These are phyloP conservation scores for Porcisia deanei DNA, from an alignment of 208 protist species.

Conservation along the genomic window DNA sequence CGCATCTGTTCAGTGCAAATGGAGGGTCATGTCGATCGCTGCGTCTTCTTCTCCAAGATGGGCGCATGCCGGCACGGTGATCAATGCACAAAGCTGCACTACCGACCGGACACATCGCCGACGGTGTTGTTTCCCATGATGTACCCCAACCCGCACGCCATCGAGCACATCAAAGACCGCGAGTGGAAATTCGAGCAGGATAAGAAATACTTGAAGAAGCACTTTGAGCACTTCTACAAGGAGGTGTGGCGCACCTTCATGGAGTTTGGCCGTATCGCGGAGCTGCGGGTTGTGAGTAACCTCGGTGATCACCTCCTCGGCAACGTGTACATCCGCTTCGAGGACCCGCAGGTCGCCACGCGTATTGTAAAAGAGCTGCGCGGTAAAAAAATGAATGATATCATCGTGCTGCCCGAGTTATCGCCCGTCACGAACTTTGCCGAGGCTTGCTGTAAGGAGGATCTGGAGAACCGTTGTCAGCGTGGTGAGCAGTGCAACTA, in stretches of 20 bases:
- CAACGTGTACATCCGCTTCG: conserved; percentile 98
- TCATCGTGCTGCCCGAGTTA: conserved; percentile 93
- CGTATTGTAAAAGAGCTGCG: conserved; percentile 81
- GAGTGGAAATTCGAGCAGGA: conserved; percentile 65
- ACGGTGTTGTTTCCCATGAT: conserved; percentile 97
- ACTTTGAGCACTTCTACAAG: conserved; percentile 98
- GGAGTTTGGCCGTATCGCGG: conserved; percentile 93
- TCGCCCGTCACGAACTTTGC: conserved; percentile 98
- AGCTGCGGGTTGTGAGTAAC: conserved; percentile 97
- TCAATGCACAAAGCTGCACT: conserved; percentile 95
- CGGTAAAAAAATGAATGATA: conserved; percentile 86
- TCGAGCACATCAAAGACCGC: conserved; percentile 63
- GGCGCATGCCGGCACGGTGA: conserved; percentile 98
- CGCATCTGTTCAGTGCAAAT: background rate
- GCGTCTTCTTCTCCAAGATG: conserved; percentile 98
- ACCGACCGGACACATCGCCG: conserved; percentile 91
- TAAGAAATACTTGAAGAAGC: conserved; percentile 89
- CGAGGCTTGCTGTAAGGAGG: conserved; percentile 97
- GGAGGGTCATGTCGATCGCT: conserved; percentile 48
- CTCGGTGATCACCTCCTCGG: conserved; percentile 97
- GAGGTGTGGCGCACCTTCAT: conserved; percentile 94
- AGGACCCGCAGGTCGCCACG: conserved; percentile 85
- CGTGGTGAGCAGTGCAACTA: conserved; percentile 98
- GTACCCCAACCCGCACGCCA: conserved; percentile 93
- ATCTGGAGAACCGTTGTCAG: conserved; percentile 92